Evolutionary conservation across 129 eudicot genomes (phyloP), one percentile per base, ranked within the genome.

Genomic region (Oenanthe sinensis): DNA sequence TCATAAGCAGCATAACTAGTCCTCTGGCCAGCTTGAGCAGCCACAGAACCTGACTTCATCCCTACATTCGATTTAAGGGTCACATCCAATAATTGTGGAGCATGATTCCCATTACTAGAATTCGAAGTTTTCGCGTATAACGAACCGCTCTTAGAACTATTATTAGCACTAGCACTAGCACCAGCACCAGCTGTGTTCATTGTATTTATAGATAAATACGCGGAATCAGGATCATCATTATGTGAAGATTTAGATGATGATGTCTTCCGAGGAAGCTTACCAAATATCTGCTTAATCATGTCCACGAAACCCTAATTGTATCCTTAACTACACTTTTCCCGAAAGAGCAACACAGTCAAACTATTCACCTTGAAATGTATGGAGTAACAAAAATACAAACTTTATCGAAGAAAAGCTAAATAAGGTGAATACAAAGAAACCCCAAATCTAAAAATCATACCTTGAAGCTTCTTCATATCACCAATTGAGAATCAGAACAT

Each of bases 231-330:
- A 3, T 86, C 82, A 81, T 63, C 69, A 8, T 87, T 87, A 6
- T 87, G 88, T 5, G 86, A 68, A 5, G 87, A 86, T 85, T 90
- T 87, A 3, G 88, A 85, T 9, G 88, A 85, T 9, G 96, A 86
- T 33, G 84, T 81, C 85, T 90, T 90, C 89, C 84, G 77, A 6
- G 96, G 96, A 81, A 90, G 88, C 96, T 90, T 90, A 65, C 89
- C 86, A 0, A 90, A 72, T 73, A 90, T 84, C 69, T 90, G 96
- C 84, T 90, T 90, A 81, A 90, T 84, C 96, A 90, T 90, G 82
- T 80, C 80, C 62, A 75, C 54, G 43, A 70, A 70, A 70, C 75
- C 47, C 48, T 70, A 69, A 37, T 11, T 6, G 4, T 33, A 67
- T 6, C 44, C 2, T 22, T 30, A 67, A 67, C 6, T 26, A 1